A percentile compares a stretch with the other conserved stretches of the same genome.
phyloP scores from a whole-genome alignment of 495 filamentous ascomycete genomes.

The Amphirosellinia nigrospora region DNA sequence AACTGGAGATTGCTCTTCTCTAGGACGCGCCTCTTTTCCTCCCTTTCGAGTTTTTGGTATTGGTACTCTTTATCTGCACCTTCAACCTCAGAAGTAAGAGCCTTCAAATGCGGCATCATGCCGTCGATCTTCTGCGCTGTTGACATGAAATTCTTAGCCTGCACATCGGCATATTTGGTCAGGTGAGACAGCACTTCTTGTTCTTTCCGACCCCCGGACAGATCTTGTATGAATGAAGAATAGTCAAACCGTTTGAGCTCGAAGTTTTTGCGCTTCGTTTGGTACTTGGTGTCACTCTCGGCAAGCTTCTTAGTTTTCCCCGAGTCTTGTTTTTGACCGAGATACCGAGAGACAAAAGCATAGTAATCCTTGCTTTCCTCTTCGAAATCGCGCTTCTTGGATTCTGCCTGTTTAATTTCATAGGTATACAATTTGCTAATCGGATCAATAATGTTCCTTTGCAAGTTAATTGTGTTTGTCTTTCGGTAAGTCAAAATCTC shows the following conservation, averaged over 20 bases:
- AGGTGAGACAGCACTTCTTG: constrained; percentile 96
- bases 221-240: constrained; percentile 98
- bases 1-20: constrained; percentile 90
- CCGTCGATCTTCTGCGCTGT: constrained; percentile 87
- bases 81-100: constrained; percentile 85
- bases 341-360: constrained; percentile 88
- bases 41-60: constrained; percentile 87
- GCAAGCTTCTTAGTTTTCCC: constrained; percentile 94
- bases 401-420: constrained; percentile 97
- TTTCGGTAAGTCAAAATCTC: constrained; percentile 89
- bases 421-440: constrained; percentile 88
- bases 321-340: constrained; percentile 93
- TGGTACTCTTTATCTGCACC: constrained; percentile 96
- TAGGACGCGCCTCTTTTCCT: constrained; percentile 85
- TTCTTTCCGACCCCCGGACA: constrained; percentile 96
- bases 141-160: constrained; percentile 80
- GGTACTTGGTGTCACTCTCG: constrained; percentile 96
- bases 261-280: constrained; percentile 89
- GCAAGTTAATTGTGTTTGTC: constrained; percentile 81
- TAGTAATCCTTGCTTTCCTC: constrained; percentile 99
- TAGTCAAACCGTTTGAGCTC: constrained; percentile 98
- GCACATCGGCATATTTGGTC: constrained; percentile 91
- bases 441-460: constrained; percentile 92
- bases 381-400: constrained; percentile 97
- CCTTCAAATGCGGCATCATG: constrained; percentile 89